Evolutionary conservation across 106 monocot genomes (phyloP).

Genomic region (Phalaenopsis aphrodite): DNA sequence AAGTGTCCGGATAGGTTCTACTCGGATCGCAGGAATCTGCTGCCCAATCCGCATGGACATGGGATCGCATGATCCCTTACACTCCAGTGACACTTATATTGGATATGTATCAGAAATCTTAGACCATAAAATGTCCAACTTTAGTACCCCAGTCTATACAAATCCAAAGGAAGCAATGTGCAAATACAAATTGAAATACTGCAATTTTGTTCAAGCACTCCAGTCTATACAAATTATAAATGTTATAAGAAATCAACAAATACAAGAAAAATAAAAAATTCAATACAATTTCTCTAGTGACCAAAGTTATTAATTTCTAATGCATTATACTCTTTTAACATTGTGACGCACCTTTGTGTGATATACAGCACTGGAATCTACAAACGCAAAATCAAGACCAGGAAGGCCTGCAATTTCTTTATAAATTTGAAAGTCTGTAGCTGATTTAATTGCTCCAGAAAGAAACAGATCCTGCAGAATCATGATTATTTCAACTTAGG

Average conservation of each 20-base stretch:
- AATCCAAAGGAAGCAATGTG: too few species aligned
- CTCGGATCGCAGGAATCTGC: too few species aligned
- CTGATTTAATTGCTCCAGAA: conserved; percentile 88
- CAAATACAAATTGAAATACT: neutral
- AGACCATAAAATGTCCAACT: too few species aligned
- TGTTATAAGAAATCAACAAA: neutral
- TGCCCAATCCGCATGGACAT: too few species aligned
- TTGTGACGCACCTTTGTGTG: conserved; percentile 67
- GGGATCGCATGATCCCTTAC: too few species aligned
- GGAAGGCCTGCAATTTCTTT: conserved; percentile 85
- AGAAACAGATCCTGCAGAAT: conserved; percentile 80
- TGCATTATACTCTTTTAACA: neutral
- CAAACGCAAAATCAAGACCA: conserved; percentile 95
- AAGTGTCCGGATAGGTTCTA: too few species aligned
- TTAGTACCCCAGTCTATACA: too few species aligned
- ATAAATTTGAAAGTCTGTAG: conserved; percentile 97
- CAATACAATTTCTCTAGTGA: neutral
- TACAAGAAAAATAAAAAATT: neutral
- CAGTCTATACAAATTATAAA: neutral
- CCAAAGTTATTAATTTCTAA: neutral
- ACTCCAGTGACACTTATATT: too few species aligned
- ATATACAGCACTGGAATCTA: conserved; percentile 76
- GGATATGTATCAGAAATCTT: too few species aligned
- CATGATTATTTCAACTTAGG: conserved; percentile 2
- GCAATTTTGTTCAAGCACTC: neutral